phyloP scores from a whole-genome alignment of 306 rosid species.

The Cicer cuneatum region DNA sequence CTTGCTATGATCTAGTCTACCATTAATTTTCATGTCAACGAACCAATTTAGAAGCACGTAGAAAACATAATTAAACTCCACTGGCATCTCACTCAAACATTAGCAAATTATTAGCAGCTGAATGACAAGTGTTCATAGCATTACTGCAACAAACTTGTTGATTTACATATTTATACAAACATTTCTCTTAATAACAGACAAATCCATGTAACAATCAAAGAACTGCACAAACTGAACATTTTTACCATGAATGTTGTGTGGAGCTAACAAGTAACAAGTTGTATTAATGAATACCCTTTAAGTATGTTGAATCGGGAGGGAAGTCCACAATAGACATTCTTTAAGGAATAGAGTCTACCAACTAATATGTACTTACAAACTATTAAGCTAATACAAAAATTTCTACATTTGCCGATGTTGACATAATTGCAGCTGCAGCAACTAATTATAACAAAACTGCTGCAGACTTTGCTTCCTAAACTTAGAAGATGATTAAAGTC shows the following conservation, averaged over 20 bases:
- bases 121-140: no score
- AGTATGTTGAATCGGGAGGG: not conserved
- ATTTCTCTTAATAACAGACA: not conserved
- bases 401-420: constrained; percentile 29
- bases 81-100: no score
- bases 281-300: not conserved
- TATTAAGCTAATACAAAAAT: constrained; percentile 30
- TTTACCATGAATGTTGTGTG: not conserved
- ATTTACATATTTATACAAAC: not conserved
- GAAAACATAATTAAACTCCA: no score
- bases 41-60: no score
- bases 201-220: not conserved
- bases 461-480: constrained; percentile 54
- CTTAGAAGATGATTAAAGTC: constrained; percentile 12
- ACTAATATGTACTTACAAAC: constrained; percentile 10
- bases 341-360: not conserved
- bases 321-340: not conserved
- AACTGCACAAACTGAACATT: not conserved
- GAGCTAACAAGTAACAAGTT: not conserved
- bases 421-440: constrained; percentile 48
- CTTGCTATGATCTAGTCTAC: no score
- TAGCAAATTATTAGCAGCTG: no score
- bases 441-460: constrained; percentile 61
- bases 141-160: no score
- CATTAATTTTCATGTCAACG: no score